Conservation (phyloP, 495 filamentous ascomycete species). For the Penicillium arizonense region DNA sequence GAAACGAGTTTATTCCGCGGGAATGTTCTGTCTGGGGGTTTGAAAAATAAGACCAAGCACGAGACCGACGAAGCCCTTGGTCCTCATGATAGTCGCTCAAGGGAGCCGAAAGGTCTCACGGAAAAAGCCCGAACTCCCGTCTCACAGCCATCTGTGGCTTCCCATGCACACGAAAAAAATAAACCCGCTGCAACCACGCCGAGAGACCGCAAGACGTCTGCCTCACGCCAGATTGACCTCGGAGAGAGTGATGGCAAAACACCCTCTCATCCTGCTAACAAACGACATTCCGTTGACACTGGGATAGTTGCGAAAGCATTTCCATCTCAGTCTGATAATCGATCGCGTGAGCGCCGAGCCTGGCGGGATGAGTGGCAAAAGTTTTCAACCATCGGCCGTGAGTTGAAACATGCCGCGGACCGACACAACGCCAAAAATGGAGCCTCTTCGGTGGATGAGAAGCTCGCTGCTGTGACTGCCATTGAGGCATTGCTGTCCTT, state of each 20-base stretch:
- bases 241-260: constrained; percentile 30
- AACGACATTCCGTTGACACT: constrained; percentile 26
- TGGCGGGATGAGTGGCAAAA: constrained; percentile 49
- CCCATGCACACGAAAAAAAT: constrained; percentile 22
- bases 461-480: constrained; percentile 41
- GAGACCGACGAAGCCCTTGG: constrained; percentile 15
- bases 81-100: constrained; percentile 12
- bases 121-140: constrained; percentile 31
- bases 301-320: constrained; percentile 25
- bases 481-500: constrained; percentile 51
- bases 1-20: constrained; percentile 1
- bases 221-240: constrained; percentile 25
- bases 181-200: constrained; percentile 29
- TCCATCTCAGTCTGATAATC: constrained; percentile 27
- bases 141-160: constrained; percentile 2
- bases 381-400: constrained; percentile 40
- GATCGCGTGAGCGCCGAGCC: constrained; percentile 35
- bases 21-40: constrained; percentile 7
- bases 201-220: constrained; percentile 29
- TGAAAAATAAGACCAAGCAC: constrained; percentile 20
- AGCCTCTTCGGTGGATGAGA: constrained; percentile 32
- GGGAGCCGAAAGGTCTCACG: constrained; percentile 18
- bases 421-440: constrained; percentile 32
- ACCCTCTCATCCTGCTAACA: constrained; percentile 22
- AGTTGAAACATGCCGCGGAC: constrained; percentile 50